These are phyloP conservation scores for Mycena kentingensis DNA, from an alignment of 768 basidiomycete genomes.

Conservation along the genomic window DNA sequence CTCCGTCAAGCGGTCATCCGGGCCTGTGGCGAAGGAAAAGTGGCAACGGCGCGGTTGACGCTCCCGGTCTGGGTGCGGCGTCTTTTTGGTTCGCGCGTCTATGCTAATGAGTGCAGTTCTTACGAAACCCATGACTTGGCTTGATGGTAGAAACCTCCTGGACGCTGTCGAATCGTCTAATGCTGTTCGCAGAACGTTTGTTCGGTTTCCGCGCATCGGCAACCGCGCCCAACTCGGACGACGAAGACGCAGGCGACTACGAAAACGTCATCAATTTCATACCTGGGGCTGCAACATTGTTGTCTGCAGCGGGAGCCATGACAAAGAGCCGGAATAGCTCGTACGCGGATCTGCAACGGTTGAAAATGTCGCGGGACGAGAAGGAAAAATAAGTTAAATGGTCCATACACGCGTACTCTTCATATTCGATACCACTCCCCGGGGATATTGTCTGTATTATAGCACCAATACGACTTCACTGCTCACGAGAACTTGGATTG, in stretches of 20 bases:
- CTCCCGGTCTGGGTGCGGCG: conserved; percentile 66
- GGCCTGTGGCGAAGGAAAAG: conserved; percentile 83
- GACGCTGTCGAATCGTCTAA: too few species aligned
- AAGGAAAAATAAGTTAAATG: too few species aligned
- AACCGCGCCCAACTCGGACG: conserved; percentile 71
- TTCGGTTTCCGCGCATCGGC: conserved; percentile 75
- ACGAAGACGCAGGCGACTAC: conserved; percentile 92
- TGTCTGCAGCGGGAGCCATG: not conserved
- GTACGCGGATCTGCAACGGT: conserved; percentile 18
- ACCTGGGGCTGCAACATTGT: conserved; percentile 26
- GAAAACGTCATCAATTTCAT: conserved; percentile 82
- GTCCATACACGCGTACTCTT: too few species aligned
- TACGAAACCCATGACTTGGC: conserved; percentile 92
- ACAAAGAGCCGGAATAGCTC: conserved; percentile 19
- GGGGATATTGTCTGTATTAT: too few species aligned
- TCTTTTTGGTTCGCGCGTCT: too few species aligned
- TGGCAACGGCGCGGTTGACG: conserved; percentile 79
- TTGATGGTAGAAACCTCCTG: too few species aligned
- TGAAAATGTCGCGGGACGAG: conserved; percentile 9
- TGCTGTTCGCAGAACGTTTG: too few species aligned
- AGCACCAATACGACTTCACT: too few species aligned
- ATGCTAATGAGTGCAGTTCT: too few species aligned
- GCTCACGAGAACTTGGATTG: not conserved
- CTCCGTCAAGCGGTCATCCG: conserved; percentile 73
- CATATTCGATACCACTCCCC: too few species aligned